Percentiles rank a stretch among this genome's conserved stretches.
Conservation (phyloP, 345 rosid species). For the Acer saccharum region DNA sequence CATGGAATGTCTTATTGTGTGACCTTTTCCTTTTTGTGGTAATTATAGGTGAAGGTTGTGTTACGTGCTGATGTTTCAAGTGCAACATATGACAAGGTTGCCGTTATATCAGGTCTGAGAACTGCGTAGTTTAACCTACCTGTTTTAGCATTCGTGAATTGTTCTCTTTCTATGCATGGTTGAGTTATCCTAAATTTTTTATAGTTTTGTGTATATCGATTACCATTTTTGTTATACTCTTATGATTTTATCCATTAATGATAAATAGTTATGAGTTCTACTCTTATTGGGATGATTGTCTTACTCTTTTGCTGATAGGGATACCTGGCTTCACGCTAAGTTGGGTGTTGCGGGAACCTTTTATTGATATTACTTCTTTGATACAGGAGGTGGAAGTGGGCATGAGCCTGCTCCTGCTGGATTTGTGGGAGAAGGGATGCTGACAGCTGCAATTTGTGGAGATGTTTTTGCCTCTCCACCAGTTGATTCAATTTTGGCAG, state of each 20-base stretch:
- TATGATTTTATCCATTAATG: neutral
- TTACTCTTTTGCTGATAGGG: neutral
- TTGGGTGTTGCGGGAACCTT: neutral
- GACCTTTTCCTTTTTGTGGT: slow-evolving; percentile 6
- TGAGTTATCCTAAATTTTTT: neutral
- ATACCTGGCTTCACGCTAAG: neutral
- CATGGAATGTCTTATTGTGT: neutral
- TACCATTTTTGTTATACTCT: neutral
- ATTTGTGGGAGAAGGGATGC: slow-evolving; percentile 99
- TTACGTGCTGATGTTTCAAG: slow-evolving; percentile 84
- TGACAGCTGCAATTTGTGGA: slow-evolving; percentile 94
- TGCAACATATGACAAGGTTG: slow-evolving; percentile 74
- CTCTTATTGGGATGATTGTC: neutral
- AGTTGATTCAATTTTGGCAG: slow-evolving; percentile 93
- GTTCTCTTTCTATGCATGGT: neutral
- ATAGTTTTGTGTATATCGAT: neutral
- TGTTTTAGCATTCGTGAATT: neutral
- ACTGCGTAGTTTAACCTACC: neutral
- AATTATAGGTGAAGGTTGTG: slow-evolving; percentile 82
- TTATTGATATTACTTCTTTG: slow-evolving; percentile 10
- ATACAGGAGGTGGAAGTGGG: slow-evolving; percentile 95
- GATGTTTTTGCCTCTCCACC: slow-evolving; percentile 94
- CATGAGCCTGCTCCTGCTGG: slow-evolving; percentile 99
- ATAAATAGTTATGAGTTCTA: neutral
- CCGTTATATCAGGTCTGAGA: slow-evolving; percentile 82